Evolutionary conservation across 768 basidiomycete genomes (phyloP), one percentile per base, ranked within the genome.

Genomic region (Saitozyma podzolica): DNA sequence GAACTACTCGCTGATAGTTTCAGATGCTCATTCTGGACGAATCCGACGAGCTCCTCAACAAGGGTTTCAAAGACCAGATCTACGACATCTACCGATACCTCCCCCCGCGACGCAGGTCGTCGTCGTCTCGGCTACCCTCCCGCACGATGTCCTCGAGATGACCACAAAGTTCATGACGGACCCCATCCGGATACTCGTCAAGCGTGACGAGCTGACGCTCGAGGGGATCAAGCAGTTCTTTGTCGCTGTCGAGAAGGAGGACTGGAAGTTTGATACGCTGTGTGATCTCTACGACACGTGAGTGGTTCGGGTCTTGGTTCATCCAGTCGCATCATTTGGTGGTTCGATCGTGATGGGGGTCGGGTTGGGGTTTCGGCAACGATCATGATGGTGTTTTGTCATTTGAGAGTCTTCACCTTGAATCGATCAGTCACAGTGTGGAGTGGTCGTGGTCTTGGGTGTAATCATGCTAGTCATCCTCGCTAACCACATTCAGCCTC

Each of bases 31-130:
- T 77, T 50, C 75, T 80, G 61, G 78, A 80, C 61, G 78, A 80
- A 81, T 93, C 94, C 61, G 95, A 99, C 78, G 94, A 97, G 79
- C 83, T 99, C 61, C 85, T 98, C 65, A 92, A 93, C 84, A 94
- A 93, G 81, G 95, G 95, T 19, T 97, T 99, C 88, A 95, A 93
- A 82, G 94, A 99, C 80, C 93, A 97, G 82, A 97, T 97, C 77
- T 97, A 97, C 83, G 95, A 99, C 80, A 91, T 97, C 64, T 97
- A 96, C 81, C 90, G 93, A 66, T 62, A 62, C 61, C 89, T 98
- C 48, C 95, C 95, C 93, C 93, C 37, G 92, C 92, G 56, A 97
- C 93, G 6, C 95, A 98, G 81, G 95, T 98, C 51, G 93, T 99
- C 50, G 85, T 98, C 52, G 86, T 99, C 67, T 95, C 93, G 75